Percentiles rank a stretch among this genome's conserved stretches.
These are phyloP conservation scores for Sclerospora graminicola DNA, from an alignment of 352 stramenopile species.

Conservation along the genomic window DNA sequence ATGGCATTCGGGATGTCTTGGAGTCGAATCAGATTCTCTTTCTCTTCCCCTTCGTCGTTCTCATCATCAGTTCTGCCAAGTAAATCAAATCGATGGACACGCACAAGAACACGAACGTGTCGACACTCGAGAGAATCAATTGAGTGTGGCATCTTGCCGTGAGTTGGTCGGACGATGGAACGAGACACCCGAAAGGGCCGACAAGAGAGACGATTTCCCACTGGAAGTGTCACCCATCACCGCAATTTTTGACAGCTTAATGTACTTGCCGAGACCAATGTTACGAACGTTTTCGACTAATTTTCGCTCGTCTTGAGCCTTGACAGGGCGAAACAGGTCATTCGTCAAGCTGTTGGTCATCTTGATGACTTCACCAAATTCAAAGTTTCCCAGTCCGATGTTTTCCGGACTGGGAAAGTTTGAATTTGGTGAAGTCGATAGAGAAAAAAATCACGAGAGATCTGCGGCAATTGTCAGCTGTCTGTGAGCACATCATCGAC, in stretches of 20 bases:
- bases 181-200: slow-evolving; percentile 65
- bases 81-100: slow-evolving; percentile 45
- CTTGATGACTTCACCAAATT: no score
- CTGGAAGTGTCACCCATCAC: slow-evolving; percentile 87
- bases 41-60: slow-evolving; percentile 7
- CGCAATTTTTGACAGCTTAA: slow-evolving; percentile 82
- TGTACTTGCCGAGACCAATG: slow-evolving; percentile 51
- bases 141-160: slow-evolving; percentile 76
- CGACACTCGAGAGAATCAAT: slow-evolving; percentile 43
- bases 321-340: no score
- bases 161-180: slow-evolving; percentile 69
- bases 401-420: no score
- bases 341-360: no score
- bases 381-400: no score
- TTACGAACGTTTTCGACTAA: slow-evolving; percentile 41
- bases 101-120: slow-evolving; percentile 36
- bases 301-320: slow-evolving; percentile 15
- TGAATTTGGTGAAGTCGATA: no score
- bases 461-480: no score
- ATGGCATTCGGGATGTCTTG: slow-evolving; percentile 17
- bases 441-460: no score
- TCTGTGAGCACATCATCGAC: no score
- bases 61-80: background rate
- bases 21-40: slow-evolving; percentile 6
- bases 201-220: slow-evolving; percentile 83